Conservation (phyloP, 305 asterid genomes). For the Fraxinus nigra region DNA sequence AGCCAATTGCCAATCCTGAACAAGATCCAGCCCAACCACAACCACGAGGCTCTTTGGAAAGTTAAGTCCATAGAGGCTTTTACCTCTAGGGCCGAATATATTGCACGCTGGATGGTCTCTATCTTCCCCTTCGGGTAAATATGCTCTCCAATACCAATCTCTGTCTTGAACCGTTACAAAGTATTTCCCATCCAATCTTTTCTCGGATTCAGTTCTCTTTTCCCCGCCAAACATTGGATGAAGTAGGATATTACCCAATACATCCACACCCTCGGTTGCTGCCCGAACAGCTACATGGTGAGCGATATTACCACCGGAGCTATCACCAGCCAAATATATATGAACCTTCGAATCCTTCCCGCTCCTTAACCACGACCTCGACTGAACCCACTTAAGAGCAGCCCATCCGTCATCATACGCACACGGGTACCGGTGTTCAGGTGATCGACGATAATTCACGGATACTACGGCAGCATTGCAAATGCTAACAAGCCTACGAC, state of each 20-base stretch:
- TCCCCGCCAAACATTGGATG: constrained; percentile 35
- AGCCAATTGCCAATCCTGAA: constrained; percentile 42
- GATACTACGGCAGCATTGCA: constrained; percentile 38
- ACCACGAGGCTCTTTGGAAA: constrained; percentile 33
- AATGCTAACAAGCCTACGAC: constrained; percentile 29
- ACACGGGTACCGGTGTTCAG: constrained; percentile 36
- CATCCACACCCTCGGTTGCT: constrained; percentile 20
- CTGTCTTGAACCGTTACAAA: constrained; percentile 33
- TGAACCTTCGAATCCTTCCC: constrained; percentile 33
- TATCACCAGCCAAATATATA: constrained; percentile 31
- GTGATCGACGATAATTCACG: constrained; percentile 34
- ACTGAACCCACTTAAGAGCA: constrained; percentile 31
- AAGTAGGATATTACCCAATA: constrained; percentile 30
- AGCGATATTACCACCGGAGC: constrained; percentile 38
- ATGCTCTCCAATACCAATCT: constrained; percentile 43
- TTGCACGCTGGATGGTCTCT: constrained; percentile 42
- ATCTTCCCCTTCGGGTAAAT: constrained; percentile 33
- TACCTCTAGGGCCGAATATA: constrained; percentile 31
- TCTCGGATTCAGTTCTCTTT: constrained; percentile 32
- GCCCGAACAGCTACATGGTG: constrained; percentile 33
- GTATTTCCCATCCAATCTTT: constrained; percentile 30
- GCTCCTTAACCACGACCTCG: constrained; percentile 31
- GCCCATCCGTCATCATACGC: constrained; percentile 35
- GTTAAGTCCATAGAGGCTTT: constrained; percentile 23
- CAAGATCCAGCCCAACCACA: constrained; percentile 38